A percentile compares a stretch with the other conserved stretches of the same genome.
Evolutionary conservation across 306 rosid genomes (phyloP).

Genomic region (Cercis canadensis): DNA sequence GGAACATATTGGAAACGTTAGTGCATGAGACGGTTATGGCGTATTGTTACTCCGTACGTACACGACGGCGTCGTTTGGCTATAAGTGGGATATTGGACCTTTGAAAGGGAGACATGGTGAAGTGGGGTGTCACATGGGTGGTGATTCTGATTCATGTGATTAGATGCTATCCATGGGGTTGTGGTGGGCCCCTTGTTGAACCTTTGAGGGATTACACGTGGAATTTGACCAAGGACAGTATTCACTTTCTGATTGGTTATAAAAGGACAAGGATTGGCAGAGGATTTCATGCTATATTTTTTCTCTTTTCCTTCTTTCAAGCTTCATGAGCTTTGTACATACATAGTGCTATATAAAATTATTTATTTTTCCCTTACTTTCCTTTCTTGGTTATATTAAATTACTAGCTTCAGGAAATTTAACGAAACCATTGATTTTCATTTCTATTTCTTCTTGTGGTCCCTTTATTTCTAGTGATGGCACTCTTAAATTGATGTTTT

Average conservation of each 20-base stretch:
- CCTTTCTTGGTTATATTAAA: neutral
- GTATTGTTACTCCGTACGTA: conserved; percentile 1
- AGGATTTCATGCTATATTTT: conserved; percentile 49
- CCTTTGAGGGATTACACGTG: conserved; percentile 49
- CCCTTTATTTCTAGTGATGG: neutral
- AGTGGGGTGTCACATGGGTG: conserved; percentile 50
- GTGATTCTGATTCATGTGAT: conserved; percentile 60
- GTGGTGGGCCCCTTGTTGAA: conserved; percentile 47
- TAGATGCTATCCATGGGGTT: conserved; percentile 20
- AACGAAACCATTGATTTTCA: neutral
- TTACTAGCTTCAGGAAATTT: neutral
- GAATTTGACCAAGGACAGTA: conserved; percentile 43
- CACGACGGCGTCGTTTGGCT: conserved; percentile 41
- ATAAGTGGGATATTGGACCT: neutral
- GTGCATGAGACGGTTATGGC: conserved; percentile 65
- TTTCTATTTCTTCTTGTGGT: neutral
- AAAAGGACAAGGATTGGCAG: conserved; percentile 59
- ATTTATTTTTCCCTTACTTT: neutral
- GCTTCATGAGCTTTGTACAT: conserved; percentile 13
- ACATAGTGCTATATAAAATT: neutral
- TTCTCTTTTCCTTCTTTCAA: neutral
- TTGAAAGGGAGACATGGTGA: conserved; percentile 23
- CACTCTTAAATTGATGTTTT: too few relatives aligned
- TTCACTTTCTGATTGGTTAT: conserved; percentile 47
- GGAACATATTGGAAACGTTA: conserved; percentile 64